Conservation (phyloP, 2,329 filamentous ascomycete species). For the Fusarium odoratissimum region DNA sequence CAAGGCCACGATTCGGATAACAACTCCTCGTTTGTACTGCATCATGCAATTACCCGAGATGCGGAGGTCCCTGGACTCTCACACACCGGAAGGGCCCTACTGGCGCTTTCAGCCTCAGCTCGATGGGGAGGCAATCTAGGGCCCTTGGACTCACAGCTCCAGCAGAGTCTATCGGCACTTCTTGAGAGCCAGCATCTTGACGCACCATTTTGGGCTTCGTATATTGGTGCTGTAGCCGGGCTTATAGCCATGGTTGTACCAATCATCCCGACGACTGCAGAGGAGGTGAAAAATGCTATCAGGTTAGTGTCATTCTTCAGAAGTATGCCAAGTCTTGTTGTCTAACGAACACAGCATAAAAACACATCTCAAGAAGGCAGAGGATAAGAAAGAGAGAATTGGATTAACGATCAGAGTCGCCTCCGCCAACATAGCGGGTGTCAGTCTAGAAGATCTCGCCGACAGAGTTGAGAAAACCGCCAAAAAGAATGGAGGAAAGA, state of each 20-base stretch:
- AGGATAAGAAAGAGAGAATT: slow-evolving; percentile 53
- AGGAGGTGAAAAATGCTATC: slow-evolving; percentile 51
- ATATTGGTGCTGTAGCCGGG: slow-evolving; percentile 61
- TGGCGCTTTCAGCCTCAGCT: slow-evolving; percentile 78
- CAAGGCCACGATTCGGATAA: slow-evolving; percentile 60
- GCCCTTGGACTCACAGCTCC: slow-evolving; percentile 59
- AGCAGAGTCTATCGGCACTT: slow-evolving; percentile 56
- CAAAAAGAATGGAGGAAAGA: slow-evolving; percentile 49
- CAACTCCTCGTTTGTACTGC: slow-evolving; percentile 77
- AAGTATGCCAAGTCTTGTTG: not conserved
- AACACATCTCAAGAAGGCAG: slow-evolving; percentile 41
- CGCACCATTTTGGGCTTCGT: slow-evolving; percentile 64
- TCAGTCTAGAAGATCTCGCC: slow-evolving; percentile 50
- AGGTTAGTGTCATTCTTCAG: slow-evolving; percentile 50
- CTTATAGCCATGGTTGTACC: slow-evolving; percentile 58
- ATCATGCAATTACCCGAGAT: slow-evolving; percentile 75
- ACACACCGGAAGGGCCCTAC: slow-evolving; percentile 75
- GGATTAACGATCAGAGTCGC: slow-evolving; percentile 52
- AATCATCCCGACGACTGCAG: slow-evolving; percentile 52
- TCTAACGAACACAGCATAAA: slow-evolving; percentile 48
- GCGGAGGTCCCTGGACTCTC: slow-evolving; percentile 78
- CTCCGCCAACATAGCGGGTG: slow-evolving; percentile 43
- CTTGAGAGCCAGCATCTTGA: slow-evolving; percentile 52
- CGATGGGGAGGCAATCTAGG: slow-evolving; percentile 76
- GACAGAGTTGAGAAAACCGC: slow-evolving; percentile 50